Evolutionary conservation across 225 moss, liverwort and hornwort genomes (phyloP), one percentile per base, ranked within the genome.

Genomic region (Straminergon stramineum): DNA sequence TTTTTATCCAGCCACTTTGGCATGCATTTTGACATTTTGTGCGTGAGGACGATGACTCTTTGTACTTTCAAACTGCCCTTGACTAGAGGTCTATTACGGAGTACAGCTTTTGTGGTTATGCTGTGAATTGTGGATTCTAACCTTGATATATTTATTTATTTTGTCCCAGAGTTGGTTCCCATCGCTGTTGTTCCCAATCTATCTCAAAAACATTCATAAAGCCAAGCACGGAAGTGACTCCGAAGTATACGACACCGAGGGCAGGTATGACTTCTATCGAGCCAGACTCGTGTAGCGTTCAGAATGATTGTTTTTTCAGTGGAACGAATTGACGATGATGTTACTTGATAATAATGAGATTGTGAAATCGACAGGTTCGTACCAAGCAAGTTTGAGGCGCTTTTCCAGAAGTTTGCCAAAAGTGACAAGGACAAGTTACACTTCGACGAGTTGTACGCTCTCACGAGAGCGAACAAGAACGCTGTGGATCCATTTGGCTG

Each of bases 141-240:
- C 57, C 45, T 61, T 48, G 5, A n/a, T 37, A 24, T 73, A 7
- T 22, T 51, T 23, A 0, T 79, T 67, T 84, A 13, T 37, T 79
- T 48, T 58, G 52, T 84, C 41, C 27, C 89, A 97, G 97, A 84
- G 92, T 41, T 97, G 97, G 97, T 90, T 97, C 58, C 97, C 97
- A 14, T 90, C 89, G 13, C 95, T 75, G 2, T 35, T 91, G 45
- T 94, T 98, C 53, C 94, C 94, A 30, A 95, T 98, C 43, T 92
- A 96, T 75, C 87, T 96, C 21, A 93, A 82, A 53, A 98, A 96
- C 79, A 96, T 98, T 55, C 96, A 98, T 86, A 94, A 92, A 87
- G 93, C 88, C 68, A 96, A 98, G 88, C 97, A 98, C 83, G 97
- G 96, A 34, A 96, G 96, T 86, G 97, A 98, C 75, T 83, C 96